Percentiles rank a stretch among this genome's conserved stretches.
phyloP scores from a whole-genome alignment of 1,284 basidiomycete genomes.

The Veloboletus limbatus region DNA sequence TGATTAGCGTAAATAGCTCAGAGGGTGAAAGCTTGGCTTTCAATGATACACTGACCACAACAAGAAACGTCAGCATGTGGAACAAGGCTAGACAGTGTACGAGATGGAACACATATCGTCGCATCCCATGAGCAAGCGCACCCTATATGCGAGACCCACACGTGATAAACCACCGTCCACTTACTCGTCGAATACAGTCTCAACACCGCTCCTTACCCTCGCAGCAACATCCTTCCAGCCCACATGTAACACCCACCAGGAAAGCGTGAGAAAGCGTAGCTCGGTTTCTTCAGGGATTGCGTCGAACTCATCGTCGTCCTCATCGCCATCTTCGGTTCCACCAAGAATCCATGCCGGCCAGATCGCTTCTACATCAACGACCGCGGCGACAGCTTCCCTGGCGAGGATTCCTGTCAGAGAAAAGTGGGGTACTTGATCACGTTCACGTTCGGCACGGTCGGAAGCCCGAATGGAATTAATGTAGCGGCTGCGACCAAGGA shows the following conservation, averaged over 20 bases:
- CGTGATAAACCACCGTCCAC: conserved; percentile 26
- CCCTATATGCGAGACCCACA: neutral
- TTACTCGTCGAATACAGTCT: conserved; percentile 78
- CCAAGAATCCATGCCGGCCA: conserved; percentile 27
- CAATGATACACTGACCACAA: conserved; percentile 60
- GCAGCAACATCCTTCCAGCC: conserved; percentile 84
- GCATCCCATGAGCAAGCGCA: neutral
- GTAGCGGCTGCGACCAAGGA: conserved; percentile 83
- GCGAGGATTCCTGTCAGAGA: conserved; percentile 26
- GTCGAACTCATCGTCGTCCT: conserved; percentile 21
- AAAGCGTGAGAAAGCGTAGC: conserved; percentile 78
- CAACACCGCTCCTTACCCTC: conserved; percentile 69
- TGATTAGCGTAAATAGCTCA: conserved; percentile 67
- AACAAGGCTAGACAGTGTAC: neutral
- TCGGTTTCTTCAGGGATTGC: conserved; percentile 61
- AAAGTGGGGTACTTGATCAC: conserved; percentile 37
- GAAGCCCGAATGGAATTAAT: conserved; percentile 65
- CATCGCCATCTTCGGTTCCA: conserved; percentile 9
- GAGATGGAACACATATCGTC: neutral
- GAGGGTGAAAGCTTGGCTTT: conserved; percentile 68
- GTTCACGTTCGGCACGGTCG: conserved; percentile 58
- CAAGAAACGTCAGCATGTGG: conserved; percentile 8
- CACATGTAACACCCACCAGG: conserved; percentile 88
- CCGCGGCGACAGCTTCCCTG: conserved; percentile 24
- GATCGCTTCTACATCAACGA: conserved; percentile 26